These are phyloP conservation scores for Ogataea angusta DNA, from an alignment of 805 yeast species.

Conservation along the genomic window DNA sequence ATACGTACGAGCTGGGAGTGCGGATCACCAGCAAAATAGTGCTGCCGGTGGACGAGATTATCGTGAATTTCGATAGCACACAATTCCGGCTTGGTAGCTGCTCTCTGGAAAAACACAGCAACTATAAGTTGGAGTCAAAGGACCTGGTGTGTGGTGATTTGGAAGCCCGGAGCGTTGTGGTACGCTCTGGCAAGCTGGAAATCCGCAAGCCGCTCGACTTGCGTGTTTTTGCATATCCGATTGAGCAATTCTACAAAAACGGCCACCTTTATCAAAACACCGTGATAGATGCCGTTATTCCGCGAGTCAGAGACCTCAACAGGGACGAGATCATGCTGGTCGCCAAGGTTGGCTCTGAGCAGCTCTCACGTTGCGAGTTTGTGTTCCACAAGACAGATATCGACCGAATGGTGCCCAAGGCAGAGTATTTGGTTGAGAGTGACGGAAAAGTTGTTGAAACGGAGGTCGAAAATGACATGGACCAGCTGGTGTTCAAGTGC, in stretches of 20 bases:
- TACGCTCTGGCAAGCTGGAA: conserved; percentile 23
- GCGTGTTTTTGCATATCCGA: conserved; percentile 17
- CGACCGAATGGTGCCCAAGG: conserved; percentile 26
- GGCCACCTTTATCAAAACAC: conserved; percentile 19
- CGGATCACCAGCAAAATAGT: conserved; percentile 30
- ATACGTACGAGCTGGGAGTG: conserved; percentile 38
- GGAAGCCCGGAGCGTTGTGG: conserved; percentile 14
- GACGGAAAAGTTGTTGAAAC: conserved; percentile 14
- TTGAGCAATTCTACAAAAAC: conserved; percentile 15
- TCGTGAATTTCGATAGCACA: conserved; percentile 14
- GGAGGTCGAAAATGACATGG: conserved; percentile 13
- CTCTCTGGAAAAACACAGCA: conserved; percentile 10
- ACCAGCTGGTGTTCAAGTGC: conserved; percentile 17
- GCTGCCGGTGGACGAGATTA: conserved; percentile 12
- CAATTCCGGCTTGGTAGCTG: conserved; percentile 14
- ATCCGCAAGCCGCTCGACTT: conserved; percentile 16
- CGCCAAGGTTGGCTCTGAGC: conserved; percentile 21
- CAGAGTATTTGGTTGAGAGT: conserved; percentile 12
- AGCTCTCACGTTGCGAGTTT: conserved; percentile 14
- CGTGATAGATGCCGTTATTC: conserved; percentile 19
- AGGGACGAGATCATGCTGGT: conserved; percentile 27
- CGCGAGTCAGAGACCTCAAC: conserved; percentile 23
- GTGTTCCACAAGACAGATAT: conserved; percentile 28
- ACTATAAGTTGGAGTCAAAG: conserved; percentile 17
- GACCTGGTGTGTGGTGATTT: conserved; percentile 24